These are phyloP conservation scores for Candida xiaguanensis DNA, from an alignment of 805 yeast genomes.

Conservation along the genomic window DNA sequence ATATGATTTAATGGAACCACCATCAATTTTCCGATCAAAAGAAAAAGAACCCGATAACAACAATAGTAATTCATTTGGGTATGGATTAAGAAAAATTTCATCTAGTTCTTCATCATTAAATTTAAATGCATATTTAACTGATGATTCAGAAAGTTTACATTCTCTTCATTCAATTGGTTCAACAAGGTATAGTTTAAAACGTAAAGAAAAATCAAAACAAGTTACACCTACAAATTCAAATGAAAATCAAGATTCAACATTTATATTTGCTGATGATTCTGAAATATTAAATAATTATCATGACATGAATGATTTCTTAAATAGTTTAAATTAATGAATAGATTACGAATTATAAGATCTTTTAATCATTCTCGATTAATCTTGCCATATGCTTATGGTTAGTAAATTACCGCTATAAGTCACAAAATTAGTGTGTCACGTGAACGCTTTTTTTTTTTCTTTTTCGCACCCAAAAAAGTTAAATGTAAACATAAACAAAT, in stretches of 20 bases:
- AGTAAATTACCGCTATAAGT: too few relatives aligned
- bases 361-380: too few relatives aligned
- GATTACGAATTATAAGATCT: background rate
- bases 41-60: background rate
- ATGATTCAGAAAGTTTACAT: conserved; percentile 17
- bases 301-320: conserved; percentile 15
- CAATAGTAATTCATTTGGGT: conserved; percentile 8
- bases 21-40: conserved; percentile 22
- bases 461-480: too few relatives aligned
- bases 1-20: conserved; percentile 34
- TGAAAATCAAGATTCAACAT: conserved; percentile 11
- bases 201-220: background rate
- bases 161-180: conserved; percentile 1
- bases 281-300: conserved; percentile 10
- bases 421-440: too few relatives aligned
- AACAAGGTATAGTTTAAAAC: conserved; percentile 4
- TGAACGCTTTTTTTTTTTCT: too few relatives aligned
- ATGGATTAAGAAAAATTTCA: conserved; percentile 29
- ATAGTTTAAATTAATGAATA: conserved; percentile 9
- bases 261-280: conserved; percentile 11
- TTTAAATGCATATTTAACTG: conserved; percentile 40
- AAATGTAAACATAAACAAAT: too few relatives aligned
- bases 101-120: conserved; percentile 40
- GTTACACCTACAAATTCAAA: background rate
- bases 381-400: too few relatives aligned